Base-by-base conservation (phyloP, 1,284 basidiomycete species). In the Cerrena zonata region DNA sequence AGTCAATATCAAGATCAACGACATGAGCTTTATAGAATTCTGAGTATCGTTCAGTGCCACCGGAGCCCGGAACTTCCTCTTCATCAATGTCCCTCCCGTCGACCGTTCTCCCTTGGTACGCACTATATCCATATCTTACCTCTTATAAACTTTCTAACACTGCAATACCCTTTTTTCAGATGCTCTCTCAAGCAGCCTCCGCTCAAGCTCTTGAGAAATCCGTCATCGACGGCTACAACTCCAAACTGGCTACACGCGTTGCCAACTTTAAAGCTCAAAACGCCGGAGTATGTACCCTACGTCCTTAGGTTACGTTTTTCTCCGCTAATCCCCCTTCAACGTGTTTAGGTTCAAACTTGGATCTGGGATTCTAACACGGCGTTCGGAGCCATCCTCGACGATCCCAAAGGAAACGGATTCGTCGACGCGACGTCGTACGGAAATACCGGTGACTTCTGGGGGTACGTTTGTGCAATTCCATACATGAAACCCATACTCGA, bases 41-140 rank as follows among this genome's bases (percentile, higher is more conserved):
- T 7, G n/a, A n/a, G n/a, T n/a, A n/a, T 18, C 42, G 39, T 41
- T 22, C 49, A 68, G 74, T 60, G 60, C 69, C 24, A 70, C 63
- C n/a, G 80, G 80, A 21, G 79, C 70, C 3, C 67, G 78, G 40
- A 78, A 80, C 61, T 82, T 82, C 72, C 70, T 82, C 43, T 83
- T 80, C 61, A 66, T 77, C 53, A 80, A 77, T 49, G 78, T 83
- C 11, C 80, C 79, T 2, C 77, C 79, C 1, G 68, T 79, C 27
- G 72, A 78, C 49, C 69, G 78, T 11, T 76, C 75, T 1, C 80
- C 80, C 3, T 55, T 77, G 62, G 79, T 79, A 57, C 15, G 69
- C 44, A 2, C 2, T 53, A 19, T 21, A 21, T 4, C 15, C 15
- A 11, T 22, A 5, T 25, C 22, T 15, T 12, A 11, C 24, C 24